These are phyloP conservation scores for Aureobasidium mangrovei DNA, from an alignment of 2,329 filamentous ascomycete species.

Conservation along the genomic window DNA sequence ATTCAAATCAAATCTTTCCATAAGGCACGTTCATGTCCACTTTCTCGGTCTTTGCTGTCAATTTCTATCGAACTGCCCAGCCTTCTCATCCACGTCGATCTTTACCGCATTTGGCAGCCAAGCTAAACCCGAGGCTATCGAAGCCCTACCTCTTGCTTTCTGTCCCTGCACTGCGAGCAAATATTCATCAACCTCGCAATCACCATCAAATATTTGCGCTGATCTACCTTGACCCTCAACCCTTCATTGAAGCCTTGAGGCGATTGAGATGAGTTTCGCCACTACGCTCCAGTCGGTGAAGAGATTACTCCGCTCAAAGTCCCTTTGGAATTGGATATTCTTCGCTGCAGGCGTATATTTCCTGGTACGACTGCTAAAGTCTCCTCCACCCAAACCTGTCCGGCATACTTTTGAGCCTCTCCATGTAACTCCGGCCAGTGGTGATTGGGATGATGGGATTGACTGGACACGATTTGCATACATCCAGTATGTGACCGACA, in stretches of 20 bases:
- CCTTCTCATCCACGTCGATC: background rate
- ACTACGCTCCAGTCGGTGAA: background rate
- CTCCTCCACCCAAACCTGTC: background rate
- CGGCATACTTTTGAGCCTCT: slow-evolving; percentile 4
- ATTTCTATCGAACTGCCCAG: too few species aligned
- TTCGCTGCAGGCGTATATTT: slow-evolving; percentile 6
- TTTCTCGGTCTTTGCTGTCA: too few species aligned
- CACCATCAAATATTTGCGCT: background rate
- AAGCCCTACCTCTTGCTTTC: background rate
- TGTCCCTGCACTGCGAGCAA: too few species aligned
- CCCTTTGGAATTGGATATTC: slow-evolving; percentile 12
- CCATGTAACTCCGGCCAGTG: background rate
- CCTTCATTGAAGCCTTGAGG: too few species aligned
- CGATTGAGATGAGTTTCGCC: background rate
- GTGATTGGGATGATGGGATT: slow-evolving; percentile 2
- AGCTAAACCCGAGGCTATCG: background rate
- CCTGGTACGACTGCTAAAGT: background rate
- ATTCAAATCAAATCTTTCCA: too few species aligned
- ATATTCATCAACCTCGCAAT: too few species aligned
- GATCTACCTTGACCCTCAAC: too few species aligned
- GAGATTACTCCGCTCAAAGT: slow-evolving; percentile 2
- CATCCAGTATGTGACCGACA: slow-evolving; percentile 35
- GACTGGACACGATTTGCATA: slow-evolving; percentile 36
- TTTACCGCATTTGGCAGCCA: slow-evolving; percentile 1
- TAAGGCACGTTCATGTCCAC: too few species aligned